phyloP scores from a whole-genome alignment of 2,329 filamentous ascomycete species.

The Pseudogymnoascus sp. region DNA sequence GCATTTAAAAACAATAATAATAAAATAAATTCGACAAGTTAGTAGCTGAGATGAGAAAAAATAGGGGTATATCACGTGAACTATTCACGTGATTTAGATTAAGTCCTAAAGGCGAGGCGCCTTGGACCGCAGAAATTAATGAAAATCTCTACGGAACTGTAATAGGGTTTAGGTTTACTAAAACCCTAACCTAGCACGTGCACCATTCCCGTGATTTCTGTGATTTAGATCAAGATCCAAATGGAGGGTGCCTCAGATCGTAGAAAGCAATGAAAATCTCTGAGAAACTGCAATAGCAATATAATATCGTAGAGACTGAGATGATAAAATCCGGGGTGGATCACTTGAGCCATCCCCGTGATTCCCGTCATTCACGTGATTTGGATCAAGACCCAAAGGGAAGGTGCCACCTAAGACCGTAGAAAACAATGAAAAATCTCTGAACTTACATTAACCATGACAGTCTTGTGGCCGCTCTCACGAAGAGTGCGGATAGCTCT shows the following conservation, averaged over 20 bases:
- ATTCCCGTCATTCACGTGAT: not conserved
- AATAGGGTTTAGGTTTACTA: too few relatives aligned
- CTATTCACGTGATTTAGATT: too few relatives aligned
- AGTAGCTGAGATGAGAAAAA: too few relatives aligned
- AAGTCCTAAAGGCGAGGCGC: too few relatives aligned
- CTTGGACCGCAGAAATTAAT: too few relatives aligned
- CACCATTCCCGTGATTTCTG: not conserved
- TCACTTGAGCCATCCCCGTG: not conserved
- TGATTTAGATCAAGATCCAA: not conserved
- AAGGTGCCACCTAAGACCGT: not conserved
- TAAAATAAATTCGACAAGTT: too few relatives aligned
- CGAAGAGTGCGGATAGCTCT: conserved; percentile 86
- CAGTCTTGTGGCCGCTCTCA: conserved; percentile 78
- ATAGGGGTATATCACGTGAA: too few relatives aligned
- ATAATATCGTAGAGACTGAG: conserved; percentile 14
- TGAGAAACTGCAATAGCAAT: not conserved
- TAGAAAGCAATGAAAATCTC: conserved; percentile 14
- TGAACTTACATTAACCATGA: conserved; percentile 68
- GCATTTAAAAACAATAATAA: too few relatives aligned
- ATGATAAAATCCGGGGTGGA: not conserved
- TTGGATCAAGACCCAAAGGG: not conserved
- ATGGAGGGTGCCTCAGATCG: not conserved
- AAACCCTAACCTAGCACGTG: not conserved
- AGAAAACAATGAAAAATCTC: conserved; percentile 15
- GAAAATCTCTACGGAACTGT: too few relatives aligned